Evolutionary conservation across 768 basidiomycete genomes (phyloP).

Genomic region (Terana coerulea): DNA sequence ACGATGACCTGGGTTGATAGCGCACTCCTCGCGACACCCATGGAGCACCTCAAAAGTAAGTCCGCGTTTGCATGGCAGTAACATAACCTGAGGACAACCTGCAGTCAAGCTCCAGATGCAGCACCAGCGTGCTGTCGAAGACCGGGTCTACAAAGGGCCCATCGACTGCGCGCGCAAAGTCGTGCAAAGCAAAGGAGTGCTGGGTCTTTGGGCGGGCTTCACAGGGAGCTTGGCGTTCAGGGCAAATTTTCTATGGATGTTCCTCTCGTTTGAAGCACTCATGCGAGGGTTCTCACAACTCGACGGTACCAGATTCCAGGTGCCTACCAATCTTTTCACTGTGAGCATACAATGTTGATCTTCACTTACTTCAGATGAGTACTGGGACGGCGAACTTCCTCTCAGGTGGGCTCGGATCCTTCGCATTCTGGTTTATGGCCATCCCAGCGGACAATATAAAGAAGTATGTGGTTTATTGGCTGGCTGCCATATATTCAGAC

Average conservation of each 20-base stretch:
- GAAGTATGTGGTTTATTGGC: slow-evolving; percentile 46
- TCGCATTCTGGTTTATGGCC: slow-evolving; percentile 64
- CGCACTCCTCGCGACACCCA: slow-evolving; percentile 67
- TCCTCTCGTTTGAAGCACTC: slow-evolving; percentile 54
- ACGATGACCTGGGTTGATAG: slow-evolving; percentile 30
- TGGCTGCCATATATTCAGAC: background rate
- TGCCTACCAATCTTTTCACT: background rate
- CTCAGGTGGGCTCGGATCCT: slow-evolving; percentile 59
- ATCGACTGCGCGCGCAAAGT: slow-evolving; percentile 67
- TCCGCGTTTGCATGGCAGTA: background rate
- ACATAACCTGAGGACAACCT: slow-evolving; percentile 20
- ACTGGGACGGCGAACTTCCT: slow-evolving; percentile 60
- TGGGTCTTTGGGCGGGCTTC: slow-evolving; percentile 74
- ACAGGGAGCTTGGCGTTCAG: slow-evolving; percentile 70
- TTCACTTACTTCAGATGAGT: slow-evolving; percentile 41
- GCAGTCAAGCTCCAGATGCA: slow-evolving; percentile 67
- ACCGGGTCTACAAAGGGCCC: slow-evolving; percentile 60
- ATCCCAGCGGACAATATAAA: slow-evolving; percentile 82
- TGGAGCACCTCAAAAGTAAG: slow-evolving; percentile 67
- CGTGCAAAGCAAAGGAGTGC: slow-evolving; percentile 53
- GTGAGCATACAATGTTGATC: background rate
- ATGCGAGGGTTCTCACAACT: slow-evolving; percentile 14
- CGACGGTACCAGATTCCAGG: slow-evolving; percentile 8
- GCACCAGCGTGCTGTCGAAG: slow-evolving; percentile 43
- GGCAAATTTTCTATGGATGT: slow-evolving; percentile 78